Evolutionary conservation across 805 yeast genomes (phyloP).

Genomic region (Saturnispora besseyi): DNA sequence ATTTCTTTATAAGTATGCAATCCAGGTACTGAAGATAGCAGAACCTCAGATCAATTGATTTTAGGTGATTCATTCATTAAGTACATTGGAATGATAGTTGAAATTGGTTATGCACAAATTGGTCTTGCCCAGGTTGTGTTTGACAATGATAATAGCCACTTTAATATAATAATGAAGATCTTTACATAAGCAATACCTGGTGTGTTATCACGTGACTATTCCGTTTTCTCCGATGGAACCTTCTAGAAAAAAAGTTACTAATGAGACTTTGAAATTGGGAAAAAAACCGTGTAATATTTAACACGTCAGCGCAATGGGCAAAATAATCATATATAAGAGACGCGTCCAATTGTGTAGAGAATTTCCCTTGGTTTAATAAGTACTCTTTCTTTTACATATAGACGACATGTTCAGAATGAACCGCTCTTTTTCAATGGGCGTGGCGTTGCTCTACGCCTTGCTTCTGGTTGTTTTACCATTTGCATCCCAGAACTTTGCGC

Average conservation of each 20-base stretch:
- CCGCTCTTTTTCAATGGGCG: constrained; percentile 22
- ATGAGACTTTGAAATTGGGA: background rate
- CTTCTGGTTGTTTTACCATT: constrained; percentile 24
- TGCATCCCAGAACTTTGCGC: constrained; percentile 21
- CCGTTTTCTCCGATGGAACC: constrained; percentile 1
- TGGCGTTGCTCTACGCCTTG: constrained; percentile 23
- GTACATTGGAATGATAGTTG: background rate
- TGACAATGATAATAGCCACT: background rate
- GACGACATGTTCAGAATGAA: constrained; percentile 19
- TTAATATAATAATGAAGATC: background rate
- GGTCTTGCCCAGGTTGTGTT: background rate
- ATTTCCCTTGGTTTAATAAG: background rate
- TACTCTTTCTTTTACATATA: background rate
- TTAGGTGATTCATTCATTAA: background rate
- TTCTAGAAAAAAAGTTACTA: background rate
- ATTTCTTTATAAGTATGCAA: background rate
- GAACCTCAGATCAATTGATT: background rate
- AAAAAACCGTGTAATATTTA: background rate
- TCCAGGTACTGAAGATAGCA: background rate
- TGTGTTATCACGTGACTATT: background rate
- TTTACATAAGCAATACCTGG: background rate
- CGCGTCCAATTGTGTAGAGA: background rate
- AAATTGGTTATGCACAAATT: background rate
- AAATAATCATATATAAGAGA: background rate
- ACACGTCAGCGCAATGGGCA: background rate